Percentiles rank a stretch among this genome's conserved stretches.
These are phyloP conservation scores for Nitzschia sp. DNA, from an alignment of 108 stramenopile species.

Conservation along the genomic window DNA sequence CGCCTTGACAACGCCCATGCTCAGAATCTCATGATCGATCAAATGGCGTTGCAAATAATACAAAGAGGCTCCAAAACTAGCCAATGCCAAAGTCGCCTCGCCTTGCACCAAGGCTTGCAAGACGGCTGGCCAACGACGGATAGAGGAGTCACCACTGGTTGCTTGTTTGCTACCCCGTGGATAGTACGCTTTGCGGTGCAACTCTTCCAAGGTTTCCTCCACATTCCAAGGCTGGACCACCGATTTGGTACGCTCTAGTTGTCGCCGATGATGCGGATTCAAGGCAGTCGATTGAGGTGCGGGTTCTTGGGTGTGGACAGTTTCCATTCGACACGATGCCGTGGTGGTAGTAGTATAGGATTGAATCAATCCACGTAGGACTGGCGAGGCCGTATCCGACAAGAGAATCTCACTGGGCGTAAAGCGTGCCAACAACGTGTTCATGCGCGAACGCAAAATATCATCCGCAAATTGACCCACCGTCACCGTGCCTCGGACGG, in stretches of 20 bases:
- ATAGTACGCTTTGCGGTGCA: slow-evolving; percentile 83
- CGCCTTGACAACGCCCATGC: slow-evolving; percentile 88
- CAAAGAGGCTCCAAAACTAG: slow-evolving; percentile 87
- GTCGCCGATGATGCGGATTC: slow-evolving; percentile 44
- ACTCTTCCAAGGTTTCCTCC: slow-evolving; percentile 69
- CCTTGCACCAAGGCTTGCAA: slow-evolving; percentile 80
- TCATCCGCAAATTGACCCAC: slow-evolving; percentile 98
- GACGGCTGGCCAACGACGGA: slow-evolving; percentile 83
- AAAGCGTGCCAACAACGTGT: slow-evolving; percentile 86
- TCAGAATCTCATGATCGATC: slow-evolving; percentile 90
- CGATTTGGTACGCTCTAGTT: slow-evolving; percentile 46
- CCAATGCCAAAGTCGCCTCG: slow-evolving; percentile 70
- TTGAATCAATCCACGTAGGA: slow-evolving; percentile 20
- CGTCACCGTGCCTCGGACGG: slow-evolving; percentile 80
- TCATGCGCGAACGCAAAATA: slow-evolving; percentile 86
- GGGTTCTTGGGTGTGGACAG: slow-evolving; percentile 41
- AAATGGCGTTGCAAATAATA: slow-evolving; percentile 91
- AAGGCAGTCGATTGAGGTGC: slow-evolving; percentile 82
- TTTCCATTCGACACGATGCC: slow-evolving; percentile 55
- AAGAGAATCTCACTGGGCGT: slow-evolving; percentile 82
- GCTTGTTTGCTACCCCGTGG: slow-evolving; percentile 55
- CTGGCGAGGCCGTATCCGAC: slow-evolving; percentile 17
- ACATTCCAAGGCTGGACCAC: slow-evolving; percentile 82
- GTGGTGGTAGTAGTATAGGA: slow-evolving; percentile 1
- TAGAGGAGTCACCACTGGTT: slow-evolving; percentile 13